These are phyloP conservation scores for Metschnikowia dekortorum DNA, from an alignment of 805 yeast genomes.

Conservation along the genomic window DNA sequence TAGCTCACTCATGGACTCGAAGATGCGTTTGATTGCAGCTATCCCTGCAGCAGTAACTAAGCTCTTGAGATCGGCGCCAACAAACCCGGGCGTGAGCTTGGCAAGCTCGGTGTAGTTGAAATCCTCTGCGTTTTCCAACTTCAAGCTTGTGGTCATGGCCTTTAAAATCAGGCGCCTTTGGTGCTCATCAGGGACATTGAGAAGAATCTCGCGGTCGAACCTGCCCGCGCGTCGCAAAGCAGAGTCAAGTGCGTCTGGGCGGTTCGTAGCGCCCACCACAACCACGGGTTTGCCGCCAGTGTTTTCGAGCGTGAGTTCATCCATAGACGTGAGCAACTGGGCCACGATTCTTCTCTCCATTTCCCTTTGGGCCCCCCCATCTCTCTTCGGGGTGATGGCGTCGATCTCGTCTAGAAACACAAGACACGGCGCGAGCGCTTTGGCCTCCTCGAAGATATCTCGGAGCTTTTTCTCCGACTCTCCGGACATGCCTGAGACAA, in stretches of 20 bases:
- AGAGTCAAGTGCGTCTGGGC: constrained; percentile 93
- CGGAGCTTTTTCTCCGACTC: constrained; percentile 93
- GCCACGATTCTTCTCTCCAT: constrained; percentile 98
- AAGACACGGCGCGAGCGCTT: constrained; percentile 82
- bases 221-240: constrained; percentile 96
- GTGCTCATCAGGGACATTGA: constrained; percentile 89
- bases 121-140: constrained; percentile 49
- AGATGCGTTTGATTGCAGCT: constrained; percentile 87
- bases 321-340: constrained; percentile 90
- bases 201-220: constrained; percentile 89
- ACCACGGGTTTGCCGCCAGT: constrained; percentile 92
- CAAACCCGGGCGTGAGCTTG: constrained; percentile 93
- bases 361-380: constrained; percentile 91
- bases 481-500: constrained; percentile 99
- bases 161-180: constrained; percentile 72
- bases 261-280: constrained; percentile 91
- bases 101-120: constrained; percentile 74
- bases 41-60: constrained; percentile 94
- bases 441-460: constrained; percentile 92
- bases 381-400: constrained; percentile 97
- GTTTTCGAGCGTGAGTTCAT: constrained; percentile 80
- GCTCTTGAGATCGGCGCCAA: constrained; percentile 95
- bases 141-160: constrained; percentile 65
- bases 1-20: constrained; percentile 50
- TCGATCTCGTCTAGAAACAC: constrained; percentile 95